Base-by-base conservation (phyloP, 2,329 filamentous ascomycete genomes). In the Esteya vermicola region DNA sequence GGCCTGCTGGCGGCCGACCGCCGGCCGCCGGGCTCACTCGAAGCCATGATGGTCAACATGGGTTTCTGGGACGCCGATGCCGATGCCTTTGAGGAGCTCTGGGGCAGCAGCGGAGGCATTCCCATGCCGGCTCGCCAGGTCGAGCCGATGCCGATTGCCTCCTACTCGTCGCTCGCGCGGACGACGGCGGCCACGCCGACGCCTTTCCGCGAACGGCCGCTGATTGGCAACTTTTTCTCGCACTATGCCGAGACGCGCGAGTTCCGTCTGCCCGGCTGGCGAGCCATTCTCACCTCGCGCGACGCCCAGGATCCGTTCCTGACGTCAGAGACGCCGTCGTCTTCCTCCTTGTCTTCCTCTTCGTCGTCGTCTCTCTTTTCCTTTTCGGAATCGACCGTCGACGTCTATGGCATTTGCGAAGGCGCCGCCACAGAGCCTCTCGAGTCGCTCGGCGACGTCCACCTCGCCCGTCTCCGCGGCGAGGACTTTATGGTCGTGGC, bases 351-450 rank as follows among this genome's bases (percentile, higher is more conserved):
- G 14, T 62, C 80, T 42, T 64, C 61, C 4, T 42, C n/a, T n/a
- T n/a, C n/a, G n/a, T n/a, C n/a, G n/a, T n/a, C n/a, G n/a, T n/a
- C n/a, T n/a, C n/a, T n/a, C n/a, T n/a, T n/a, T n/a, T n/a, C n/a
- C n/a, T n/a, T n/a, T 10, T 62, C 80, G 42, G 64, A 61, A 3
- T 42, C 51, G 8, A 63, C 62, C 2, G 65, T 68, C 5, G 58
- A 60, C 18, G 61, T 72, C 45, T 72, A 64, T 59, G 62, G 61
- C 7, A 75, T 84, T 2, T 79, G 83, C 53, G 83, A 83, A 55
- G 44, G 46, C 28, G 31, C 22, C 21, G 38, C 44, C 18, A 34
- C 34, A 9, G 38, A 40, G 22, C 74, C 68, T 6, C 27, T 48
- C 32, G 36, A 43, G 30, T 36, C 40, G 16, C 46, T 49, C 14